Conservation (phyloP, 2,329 filamentous ascomycete species). For the Aspergillus sp. region DNA sequence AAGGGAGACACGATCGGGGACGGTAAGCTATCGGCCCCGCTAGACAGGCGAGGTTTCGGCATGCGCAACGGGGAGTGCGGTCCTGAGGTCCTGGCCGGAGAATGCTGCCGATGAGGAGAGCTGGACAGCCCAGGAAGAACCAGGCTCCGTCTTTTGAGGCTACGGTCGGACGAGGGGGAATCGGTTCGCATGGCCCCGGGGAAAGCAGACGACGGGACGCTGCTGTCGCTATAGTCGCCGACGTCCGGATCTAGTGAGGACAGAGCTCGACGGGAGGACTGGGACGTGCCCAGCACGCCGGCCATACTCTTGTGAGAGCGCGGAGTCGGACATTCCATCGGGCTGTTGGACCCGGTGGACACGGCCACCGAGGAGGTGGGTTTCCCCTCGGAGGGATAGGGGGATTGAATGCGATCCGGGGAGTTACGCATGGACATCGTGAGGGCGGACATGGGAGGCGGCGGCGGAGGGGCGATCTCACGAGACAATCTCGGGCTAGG, state of each 20-base stretch:
- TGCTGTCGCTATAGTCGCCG: conserved; percentile 79
- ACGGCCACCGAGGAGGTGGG: conserved; percentile 62
- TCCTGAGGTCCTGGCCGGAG: conserved; percentile 71
- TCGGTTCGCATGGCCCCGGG: conserved; percentile 74
- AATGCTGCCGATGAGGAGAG: conserved; percentile 83
- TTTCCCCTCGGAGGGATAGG: conserved; percentile 47
- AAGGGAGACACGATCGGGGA: conserved; percentile 91
- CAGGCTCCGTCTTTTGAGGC: conserved; percentile 81
- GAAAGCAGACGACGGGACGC: conserved; percentile 75
- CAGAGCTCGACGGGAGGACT: conserved; percentile 69
- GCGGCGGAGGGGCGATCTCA: conserved; percentile 12
- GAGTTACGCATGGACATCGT: conserved; percentile 56
- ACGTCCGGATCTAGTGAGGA: conserved; percentile 82
- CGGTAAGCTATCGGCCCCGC: conserved; percentile 54
- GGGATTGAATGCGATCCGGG: conserved; percentile 50
- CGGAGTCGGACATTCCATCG: conserved; percentile 85
- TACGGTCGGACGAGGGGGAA: conserved; percentile 85
- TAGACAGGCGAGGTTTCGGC: conserved; percentile 71
- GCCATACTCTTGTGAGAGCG: conserved; percentile 70
- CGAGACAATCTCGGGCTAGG: conserved; percentile 9
- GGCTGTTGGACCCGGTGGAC: conserved; percentile 85
- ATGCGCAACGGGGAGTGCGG: conserved; percentile 87
- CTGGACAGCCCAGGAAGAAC: conserved; percentile 72
- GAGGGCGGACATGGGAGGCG: conserved; percentile 48
- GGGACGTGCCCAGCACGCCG: conserved; percentile 58